phyloP scores from a whole-genome alignment of 2,329 filamentous ascomycete species.

The Talaromyces sp. region DNA sequence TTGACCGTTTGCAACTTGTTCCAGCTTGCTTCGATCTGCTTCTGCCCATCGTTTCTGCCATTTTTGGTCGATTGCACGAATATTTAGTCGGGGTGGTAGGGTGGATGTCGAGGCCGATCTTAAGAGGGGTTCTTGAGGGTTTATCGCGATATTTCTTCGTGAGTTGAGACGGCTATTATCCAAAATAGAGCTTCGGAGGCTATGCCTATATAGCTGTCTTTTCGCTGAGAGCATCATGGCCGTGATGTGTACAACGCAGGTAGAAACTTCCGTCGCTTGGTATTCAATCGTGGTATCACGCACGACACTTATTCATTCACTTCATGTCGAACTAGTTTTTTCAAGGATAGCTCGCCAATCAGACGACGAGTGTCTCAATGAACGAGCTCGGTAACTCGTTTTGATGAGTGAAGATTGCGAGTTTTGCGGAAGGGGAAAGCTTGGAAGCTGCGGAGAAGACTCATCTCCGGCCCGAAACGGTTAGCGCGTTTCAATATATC shows the following conservation, averaged over 20 bases:
- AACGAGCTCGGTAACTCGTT: background rate
- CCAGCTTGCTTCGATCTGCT: conserved; percentile 15
- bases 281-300: background rate
- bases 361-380: background rate
- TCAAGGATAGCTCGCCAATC: background rate
- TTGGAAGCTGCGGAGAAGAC: conserved; percentile 15
- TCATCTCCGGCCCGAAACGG: conserved; percentile 19
- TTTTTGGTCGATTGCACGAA: conserved; percentile 50
- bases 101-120: conserved; percentile 28
- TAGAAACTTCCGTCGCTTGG: background rate
- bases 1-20: conserved; percentile 1
- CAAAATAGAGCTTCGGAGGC: background rate
- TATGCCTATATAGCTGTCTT: background rate
- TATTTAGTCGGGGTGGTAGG: conserved; percentile 35
- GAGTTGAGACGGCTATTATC: background rate
- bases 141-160: background rate
- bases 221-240: conserved; percentile 1
- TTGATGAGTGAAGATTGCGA: background rate
- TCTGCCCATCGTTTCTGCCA: conserved; percentile 52
- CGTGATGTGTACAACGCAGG: background rate
- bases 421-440: background rate
- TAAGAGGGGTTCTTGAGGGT: background rate
- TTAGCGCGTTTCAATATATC: conserved; percentile 5
- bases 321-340: background rate
- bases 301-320: background rate